Evolutionary conservation across 345 rosid genomes (phyloP).

Genomic region (Arabidopsis suecica): DNA sequence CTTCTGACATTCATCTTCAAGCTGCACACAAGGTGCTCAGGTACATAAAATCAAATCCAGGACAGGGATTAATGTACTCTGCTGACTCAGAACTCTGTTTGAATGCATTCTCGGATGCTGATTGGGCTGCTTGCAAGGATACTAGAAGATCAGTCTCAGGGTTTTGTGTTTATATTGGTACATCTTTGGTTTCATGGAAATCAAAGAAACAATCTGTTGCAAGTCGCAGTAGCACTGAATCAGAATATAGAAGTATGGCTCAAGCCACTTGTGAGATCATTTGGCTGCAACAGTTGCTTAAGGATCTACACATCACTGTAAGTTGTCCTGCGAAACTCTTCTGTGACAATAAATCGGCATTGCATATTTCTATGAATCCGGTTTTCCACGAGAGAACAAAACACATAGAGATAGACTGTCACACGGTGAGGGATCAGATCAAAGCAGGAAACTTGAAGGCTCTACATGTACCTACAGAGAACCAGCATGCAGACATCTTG

Average conservation of each 20-base stretch:
- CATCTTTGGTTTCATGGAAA: no score
- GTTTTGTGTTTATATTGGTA: background rate
- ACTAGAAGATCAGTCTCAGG: background rate
- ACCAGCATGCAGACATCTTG: no score
- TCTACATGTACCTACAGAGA: background rate
- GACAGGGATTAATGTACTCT: no score
- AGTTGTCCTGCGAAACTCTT: background rate
- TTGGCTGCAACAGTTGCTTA: background rate
- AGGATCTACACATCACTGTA: fast-evolving
- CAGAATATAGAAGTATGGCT: background rate
- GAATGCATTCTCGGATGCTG: background rate
- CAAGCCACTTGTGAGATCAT: background rate
- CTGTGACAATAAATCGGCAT: background rate
- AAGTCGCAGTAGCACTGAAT: background rate
- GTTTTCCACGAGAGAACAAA: background rate
- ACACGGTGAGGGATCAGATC: fast-evolving
- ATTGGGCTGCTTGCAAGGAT: background rate
- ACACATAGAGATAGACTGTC: background rate
- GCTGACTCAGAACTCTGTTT: no score
- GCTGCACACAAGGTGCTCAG: background rate
- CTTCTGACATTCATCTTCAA: background rate
- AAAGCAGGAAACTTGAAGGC: fast-evolving
- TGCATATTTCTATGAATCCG: background rate
- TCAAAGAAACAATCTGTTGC: background rate
- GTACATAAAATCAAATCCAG: background rate